Percentiles rank a stretch among this genome's conserved stretches.
Evolutionary conservation across 257 asterid genomes (phyloP).

Genomic region (Haberlea rhodopensis): DNA sequence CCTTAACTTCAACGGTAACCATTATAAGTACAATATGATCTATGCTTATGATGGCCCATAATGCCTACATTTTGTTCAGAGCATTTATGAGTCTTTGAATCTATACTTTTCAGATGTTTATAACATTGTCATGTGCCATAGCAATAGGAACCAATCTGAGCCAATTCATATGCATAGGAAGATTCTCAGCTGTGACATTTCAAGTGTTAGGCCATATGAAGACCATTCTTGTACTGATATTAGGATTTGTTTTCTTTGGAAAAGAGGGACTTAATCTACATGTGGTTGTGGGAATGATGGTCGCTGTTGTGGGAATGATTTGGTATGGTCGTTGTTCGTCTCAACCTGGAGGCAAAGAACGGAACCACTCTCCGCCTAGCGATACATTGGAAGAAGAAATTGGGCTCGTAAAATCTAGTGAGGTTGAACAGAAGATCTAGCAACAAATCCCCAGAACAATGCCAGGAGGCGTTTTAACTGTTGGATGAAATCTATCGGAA

Average conservation of each 20-base stretch:
- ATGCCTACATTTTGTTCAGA: background rate
- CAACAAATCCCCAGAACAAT: background rate
- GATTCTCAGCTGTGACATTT: conserved; percentile 85
- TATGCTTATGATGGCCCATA: background rate
- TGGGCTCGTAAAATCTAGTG: conserved; percentile 35
- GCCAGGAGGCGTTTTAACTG: background rate
- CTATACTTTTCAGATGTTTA: conserved; percentile 40
- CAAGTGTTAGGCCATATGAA: conserved; percentile 89
- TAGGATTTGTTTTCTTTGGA: conserved; percentile 75
- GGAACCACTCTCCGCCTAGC: conserved; percentile 26
- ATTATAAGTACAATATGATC: background rate
- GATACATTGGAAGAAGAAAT: conserved; percentile 38
- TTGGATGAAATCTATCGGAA: background rate
- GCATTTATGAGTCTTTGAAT: background rate
- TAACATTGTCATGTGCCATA: conserved; percentile 57
- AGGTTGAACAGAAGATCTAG: conserved; percentile 47
- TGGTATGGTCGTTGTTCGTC: conserved; percentile 75
- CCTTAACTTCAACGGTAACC: conserved; percentile 49
- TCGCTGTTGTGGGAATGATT: conserved; percentile 68
- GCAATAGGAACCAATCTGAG: conserved; percentile 78
- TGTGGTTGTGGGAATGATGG: conserved; percentile 60
- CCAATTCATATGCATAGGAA: conserved; percentile 85
- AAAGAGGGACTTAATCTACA: conserved; percentile 67
- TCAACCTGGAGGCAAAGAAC: conserved; percentile 68
- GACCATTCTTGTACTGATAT: conserved; percentile 62